Evolutionary conservation across 2,329 filamentous ascomycete species (phyloP).

Genomic region (Aspergillus proliferans): DNA sequence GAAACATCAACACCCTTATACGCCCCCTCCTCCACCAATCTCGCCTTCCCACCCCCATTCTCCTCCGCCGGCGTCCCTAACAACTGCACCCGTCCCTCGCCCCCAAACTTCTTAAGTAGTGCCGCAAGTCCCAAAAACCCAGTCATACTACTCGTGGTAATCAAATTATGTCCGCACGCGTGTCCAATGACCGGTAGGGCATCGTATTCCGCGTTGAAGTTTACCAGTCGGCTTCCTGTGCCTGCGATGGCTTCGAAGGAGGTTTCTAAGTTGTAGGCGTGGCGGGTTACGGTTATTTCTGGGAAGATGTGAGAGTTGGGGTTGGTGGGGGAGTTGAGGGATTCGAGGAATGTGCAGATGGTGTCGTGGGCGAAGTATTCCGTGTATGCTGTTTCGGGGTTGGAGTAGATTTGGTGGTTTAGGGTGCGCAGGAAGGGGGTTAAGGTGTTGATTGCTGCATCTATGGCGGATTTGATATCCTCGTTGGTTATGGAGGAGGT

Average conservation of each 20-base stretch:
- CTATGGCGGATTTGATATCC: too few species aligned
- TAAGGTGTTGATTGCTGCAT: too few species aligned
- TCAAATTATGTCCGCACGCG: constrained; percentile 38
- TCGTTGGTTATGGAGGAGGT: too few species aligned
- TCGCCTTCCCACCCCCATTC: constrained; percentile 34
- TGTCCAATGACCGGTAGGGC: constrained; percentile 36
- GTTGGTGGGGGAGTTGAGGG: too few species aligned
- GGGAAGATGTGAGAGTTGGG: too few species aligned
- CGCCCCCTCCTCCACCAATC: constrained; percentile 40
- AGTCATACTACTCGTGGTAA: constrained; percentile 29
- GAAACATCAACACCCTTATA: constrained; percentile 35
- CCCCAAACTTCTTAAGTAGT: constrained; percentile 34
- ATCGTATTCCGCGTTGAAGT: constrained; percentile 41
- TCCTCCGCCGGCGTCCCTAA: constrained; percentile 37
- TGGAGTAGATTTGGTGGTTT: constrained; percentile 33
- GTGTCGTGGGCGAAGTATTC: constrained; percentile 49
- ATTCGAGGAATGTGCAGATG: constrained; percentile 42
- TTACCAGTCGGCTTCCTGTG: constrained; percentile 29
- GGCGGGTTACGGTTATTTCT: constrained; percentile 37
- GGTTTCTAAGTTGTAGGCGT: constrained; percentile 48
- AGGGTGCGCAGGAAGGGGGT: too few species aligned
- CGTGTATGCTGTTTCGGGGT: constrained; percentile 49
- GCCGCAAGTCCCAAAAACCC: constrained; percentile 43
- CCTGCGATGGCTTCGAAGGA: constrained; percentile 46
- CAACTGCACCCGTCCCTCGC: constrained; percentile 33